Evolutionary conservation across 2,329 filamentous ascomycete genomes (phyloP).

Genomic region (Aspergillus calidoustus): DNA sequence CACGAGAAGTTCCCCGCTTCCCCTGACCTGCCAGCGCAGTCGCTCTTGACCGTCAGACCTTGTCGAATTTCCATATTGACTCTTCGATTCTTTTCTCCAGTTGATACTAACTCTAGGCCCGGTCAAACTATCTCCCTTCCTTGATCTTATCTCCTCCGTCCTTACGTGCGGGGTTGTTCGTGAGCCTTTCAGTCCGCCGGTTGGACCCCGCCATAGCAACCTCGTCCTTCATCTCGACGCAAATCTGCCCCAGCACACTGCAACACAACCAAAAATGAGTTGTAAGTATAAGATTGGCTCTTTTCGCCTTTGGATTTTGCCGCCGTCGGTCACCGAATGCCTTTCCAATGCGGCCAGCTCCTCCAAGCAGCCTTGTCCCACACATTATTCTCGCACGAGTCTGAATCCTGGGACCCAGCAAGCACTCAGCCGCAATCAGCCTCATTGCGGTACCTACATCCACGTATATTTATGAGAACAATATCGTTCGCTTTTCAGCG

Average conservation of each 20-base stretch:
- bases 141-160: slow-evolving; percentile 18
- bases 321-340: slow-evolving; percentile 1
- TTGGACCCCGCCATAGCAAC: slow-evolving; percentile 26
- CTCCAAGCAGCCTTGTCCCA: slow-evolving; percentile 8
- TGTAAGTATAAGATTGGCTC: slow-evolving; percentile 26
- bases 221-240: slow-evolving; percentile 10
- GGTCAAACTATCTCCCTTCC: not conserved
- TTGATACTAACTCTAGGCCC: not conserved
- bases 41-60: not conserved
- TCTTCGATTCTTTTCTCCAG: slow-evolving; percentile 1
- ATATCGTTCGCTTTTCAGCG: not conserved
- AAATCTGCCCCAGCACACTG: slow-evolving; percentile 1
- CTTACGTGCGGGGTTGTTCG: slow-evolving; percentile 32
- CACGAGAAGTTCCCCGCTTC: slow-evolving; percentile 12
- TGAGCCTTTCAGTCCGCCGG: slow-evolving; percentile 19
- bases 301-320: not conserved
- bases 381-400: not conserved
- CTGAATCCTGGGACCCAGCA: slow-evolving; percentile 14
- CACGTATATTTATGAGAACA: not conserved
- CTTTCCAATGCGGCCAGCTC: slow-evolving; percentile 8
- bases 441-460: slow-evolving; percentile 4
- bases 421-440: slow-evolving; percentile 14
- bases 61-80: not conserved
- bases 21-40: slow-evolving; percentile 1
- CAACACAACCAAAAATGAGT: slow-evolving; percentile 27